These are phyloP conservation scores for Penicillium sp. DNA, from an alignment of 2,329 filamentous ascomycete species.

Conservation along the genomic window DNA sequence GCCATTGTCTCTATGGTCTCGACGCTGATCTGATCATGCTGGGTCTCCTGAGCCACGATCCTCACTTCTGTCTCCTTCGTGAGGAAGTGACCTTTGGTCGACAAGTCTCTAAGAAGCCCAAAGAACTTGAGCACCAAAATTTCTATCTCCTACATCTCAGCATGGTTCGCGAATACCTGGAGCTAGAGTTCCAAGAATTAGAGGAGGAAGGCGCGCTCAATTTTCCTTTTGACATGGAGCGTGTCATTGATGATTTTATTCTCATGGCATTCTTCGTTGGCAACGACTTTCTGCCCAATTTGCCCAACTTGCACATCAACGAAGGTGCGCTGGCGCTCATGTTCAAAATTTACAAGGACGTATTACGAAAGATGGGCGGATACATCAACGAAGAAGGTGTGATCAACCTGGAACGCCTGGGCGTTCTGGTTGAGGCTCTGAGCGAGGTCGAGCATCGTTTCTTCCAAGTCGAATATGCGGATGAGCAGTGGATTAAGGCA, in stretches of 20 bases:
- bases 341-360: slow-evolving; percentile 93
- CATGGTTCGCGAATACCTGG: slow-evolving; percentile 94
- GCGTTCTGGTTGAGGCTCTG: slow-evolving; percentile 72
- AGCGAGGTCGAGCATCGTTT: slow-evolving; percentile 85
- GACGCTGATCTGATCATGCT: slow-evolving; percentile 99
- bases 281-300: slow-evolving; percentile 96
- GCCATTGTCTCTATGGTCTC: slow-evolving; percentile 93
- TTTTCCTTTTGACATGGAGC: slow-evolving; percentile 87
- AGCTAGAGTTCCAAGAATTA: slow-evolving; percentile 92
- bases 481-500: slow-evolving; percentile 85
- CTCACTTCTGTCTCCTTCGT: slow-evolving; percentile 92
- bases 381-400: slow-evolving; percentile 95
- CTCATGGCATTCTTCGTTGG: slow-evolving; percentile 99
- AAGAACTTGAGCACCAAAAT: slow-evolving; percentile 96
- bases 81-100: slow-evolving; percentile 98
- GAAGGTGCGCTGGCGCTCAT: slow-evolving; percentile 94
- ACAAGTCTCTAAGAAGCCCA: slow-evolving; percentile 78
- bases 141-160: slow-evolving; percentile 97
- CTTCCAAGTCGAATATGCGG: slow-evolving; percentile 83
- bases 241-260: slow-evolving; percentile 98
- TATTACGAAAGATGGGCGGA: slow-evolving; percentile 78
- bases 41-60: slow-evolving; percentile 92
- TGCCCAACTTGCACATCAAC: slow-evolving; percentile 95
- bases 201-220: slow-evolving; percentile 64
- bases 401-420: slow-evolving; percentile 78